Conservation (phyloP, 164 flowering plant species). For the Nymphaea thermarum region DNA sequence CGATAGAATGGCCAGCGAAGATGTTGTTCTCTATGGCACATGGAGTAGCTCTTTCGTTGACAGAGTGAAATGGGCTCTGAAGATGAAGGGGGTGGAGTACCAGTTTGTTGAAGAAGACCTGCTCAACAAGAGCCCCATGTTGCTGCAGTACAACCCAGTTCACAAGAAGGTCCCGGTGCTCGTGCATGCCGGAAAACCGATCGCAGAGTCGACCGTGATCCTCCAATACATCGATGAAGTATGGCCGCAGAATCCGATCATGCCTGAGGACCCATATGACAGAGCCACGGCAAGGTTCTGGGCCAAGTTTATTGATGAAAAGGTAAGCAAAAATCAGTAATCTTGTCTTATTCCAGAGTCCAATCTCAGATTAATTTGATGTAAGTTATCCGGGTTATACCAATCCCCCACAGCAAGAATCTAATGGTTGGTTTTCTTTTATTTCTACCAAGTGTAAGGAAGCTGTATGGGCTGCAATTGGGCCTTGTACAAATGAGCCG, state of each 20-base stretch:
- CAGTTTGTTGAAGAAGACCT: constrained; percentile 1
- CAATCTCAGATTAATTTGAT: no score
- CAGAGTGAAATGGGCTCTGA: no score
- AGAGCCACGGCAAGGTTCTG: constrained; percentile 12
- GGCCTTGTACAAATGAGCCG: no score
- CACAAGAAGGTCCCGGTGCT: constrained; percentile 2
- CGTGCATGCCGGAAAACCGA: constrained; percentile 10
- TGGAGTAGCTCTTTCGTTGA: no score
- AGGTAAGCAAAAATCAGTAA: neutral
- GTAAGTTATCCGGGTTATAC: no score
- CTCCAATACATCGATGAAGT: constrained; percentile 5
- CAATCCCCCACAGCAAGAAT: no score
- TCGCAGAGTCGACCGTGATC: constrained; percentile 8
- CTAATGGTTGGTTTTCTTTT: no score
- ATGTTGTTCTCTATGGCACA: neutral
- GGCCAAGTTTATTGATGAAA: constrained; percentile 8
- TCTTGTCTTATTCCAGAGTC: no score
- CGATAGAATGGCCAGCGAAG: no score
- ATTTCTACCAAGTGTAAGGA: no score
- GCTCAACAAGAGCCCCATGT: constrained; percentile 2
- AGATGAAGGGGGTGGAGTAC: no score
- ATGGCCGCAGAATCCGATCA: constrained; percentile 3
- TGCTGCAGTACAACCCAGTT: constrained; percentile 2
- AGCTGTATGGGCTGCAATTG: no score
- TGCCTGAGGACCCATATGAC: constrained; percentile 8